Evolutionary conservation across 371 early-diverging fungal species (phyloP), one percentile per base, ranked within the genome.

Genomic region (Mortierella sp.): DNA sequence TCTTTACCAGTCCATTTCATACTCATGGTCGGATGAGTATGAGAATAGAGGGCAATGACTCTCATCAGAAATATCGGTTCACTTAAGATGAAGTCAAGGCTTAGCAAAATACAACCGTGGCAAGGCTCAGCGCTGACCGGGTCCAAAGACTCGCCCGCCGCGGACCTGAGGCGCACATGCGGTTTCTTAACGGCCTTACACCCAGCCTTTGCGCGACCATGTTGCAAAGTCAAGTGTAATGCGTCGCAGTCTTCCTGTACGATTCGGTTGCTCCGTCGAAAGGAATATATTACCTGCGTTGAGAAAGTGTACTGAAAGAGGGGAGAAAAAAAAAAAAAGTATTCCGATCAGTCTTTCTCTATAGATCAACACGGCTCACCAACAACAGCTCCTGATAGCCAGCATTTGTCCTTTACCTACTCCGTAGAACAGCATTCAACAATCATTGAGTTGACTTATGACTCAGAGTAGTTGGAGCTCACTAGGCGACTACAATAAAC

Each of bases 11-110:
- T 39, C 55, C 23, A 42, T 52, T 46, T 4, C 55, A 53, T 43
- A 63, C 64, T 49, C 56, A 63, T 7, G 50, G 64, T 50, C 55
- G 56, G 41, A 38, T 63, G 64, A 52, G 56, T 30, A 45, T 55
- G 26, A 55, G 21, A 45, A n/a, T 55, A 63, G 56, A 26, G 24
- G 34, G 34, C 64, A 63, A 63, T 55, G 56, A 48, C 63, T 62
- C 38, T 54, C 54, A 42, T 26, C 55, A 43, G 38, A 58, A 58
- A 26, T 39, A 58, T 58, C 14, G 38, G 3, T 5, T n/a, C 56
- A 24, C 27, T 55, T 18, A 57, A 24, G 57, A 43, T 57, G 47
- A 57, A 18, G 43, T 23, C 56, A 55, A 42, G 43, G 56, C 56
- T 12, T 43, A 26, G 21, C 30, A 57, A 57, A 46, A 57, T 46